A percentile compares a stretch with the other conserved stretches of the same genome.
These are phyloP conservation scores for Saccharomycopsis guyanensis DNA, from an alignment of 805 yeast species.

Conservation along the genomic window DNA sequence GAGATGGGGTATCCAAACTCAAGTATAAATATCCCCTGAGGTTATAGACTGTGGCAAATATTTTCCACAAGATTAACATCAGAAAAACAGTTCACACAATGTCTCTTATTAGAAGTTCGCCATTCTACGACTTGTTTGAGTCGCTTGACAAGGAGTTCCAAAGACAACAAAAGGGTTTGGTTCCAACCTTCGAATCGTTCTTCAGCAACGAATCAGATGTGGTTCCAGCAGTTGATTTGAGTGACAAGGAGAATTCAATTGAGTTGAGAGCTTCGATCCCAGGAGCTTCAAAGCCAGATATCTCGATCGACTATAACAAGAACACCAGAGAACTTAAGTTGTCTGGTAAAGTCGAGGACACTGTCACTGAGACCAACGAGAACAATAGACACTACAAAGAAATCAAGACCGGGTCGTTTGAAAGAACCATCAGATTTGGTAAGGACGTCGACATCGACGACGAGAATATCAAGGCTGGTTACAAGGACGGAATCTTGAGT, in stretches of 20 bases:
- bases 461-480: conserved; percentile 21
- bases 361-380: conserved; percentile 4
- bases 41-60: no score
- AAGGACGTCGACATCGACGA: conserved; percentile 26
- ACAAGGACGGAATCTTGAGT: conserved; percentile 8
- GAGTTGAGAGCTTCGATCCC: conserved; percentile 30
- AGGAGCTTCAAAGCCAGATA: conserved; percentile 29
- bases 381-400: conserved; percentile 21
- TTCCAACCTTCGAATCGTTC: background rate
- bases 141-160: background rate
- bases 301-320: conserved; percentile 31
- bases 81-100: no score
- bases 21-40: no score
- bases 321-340: conserved; percentile 29
- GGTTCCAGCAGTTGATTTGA: conserved; percentile 30
- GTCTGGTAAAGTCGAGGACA: conserved; percentile 25
- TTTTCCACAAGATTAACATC: no score
- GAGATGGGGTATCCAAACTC: no score
- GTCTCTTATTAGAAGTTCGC: background rate
- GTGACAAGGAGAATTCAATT: conserved; percentile 28
- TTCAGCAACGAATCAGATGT: conserved; percentile 15
- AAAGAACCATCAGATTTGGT: conserved; percentile 29
- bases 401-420: conserved; percentile 26
- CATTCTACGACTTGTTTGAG: background rate
- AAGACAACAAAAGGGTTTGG: background rate